Evolutionary conservation across 2,329 filamentous ascomycete species (phyloP), one percentile per base, ranked within the genome.

Genomic region (Aspergillus costaricaensis): DNA sequence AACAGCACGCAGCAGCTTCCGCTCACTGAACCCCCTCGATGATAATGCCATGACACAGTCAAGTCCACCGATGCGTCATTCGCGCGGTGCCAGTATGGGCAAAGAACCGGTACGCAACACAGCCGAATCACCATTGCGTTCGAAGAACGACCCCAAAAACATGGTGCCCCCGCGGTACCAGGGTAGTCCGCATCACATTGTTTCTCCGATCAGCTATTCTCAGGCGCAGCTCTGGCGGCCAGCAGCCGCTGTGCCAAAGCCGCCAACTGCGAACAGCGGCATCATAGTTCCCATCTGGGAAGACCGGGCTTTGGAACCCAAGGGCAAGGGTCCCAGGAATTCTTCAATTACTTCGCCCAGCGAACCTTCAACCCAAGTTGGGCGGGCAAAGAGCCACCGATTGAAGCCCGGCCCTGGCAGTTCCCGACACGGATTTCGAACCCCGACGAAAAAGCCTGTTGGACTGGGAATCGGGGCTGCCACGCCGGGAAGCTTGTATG

Each of bases 401-500:
- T 36, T 36, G 12, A 36, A 36, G 32, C 32, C 32, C 32, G 32
- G 32, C 32, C 32, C 51, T 59, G 10, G 62, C 65, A 62, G 17
- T 15, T 50, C 64, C 36, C 62, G 62, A 21, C 65, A 65, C n/a
- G 68, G 61, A 12, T 63, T 68, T 59, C 69, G 58, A 19, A 75
- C 71, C 2, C 72, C 74, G 1, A 69, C 62, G 15, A 65, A 66
- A 23, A 71, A 72, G 58, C 57, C 62, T 0, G 61, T 73, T 12
- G 72, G 69, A 3, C 63, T 74, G 43, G 72, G 72, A 2, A 67
- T 72, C 56, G 72, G 68, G 6, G 65, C 63, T 48, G 70, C 71
- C n/a, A 81, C 78, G 51, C 79, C 78, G 38, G 77, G 69, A 55
- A 82, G 80, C 68, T 66, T 82, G 63, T 83, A 82, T 66, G 80